Evolutionary conservation across 2,329 filamentous ascomycete species (phyloP).

Genomic region (Didymella keratinophila): DNA sequence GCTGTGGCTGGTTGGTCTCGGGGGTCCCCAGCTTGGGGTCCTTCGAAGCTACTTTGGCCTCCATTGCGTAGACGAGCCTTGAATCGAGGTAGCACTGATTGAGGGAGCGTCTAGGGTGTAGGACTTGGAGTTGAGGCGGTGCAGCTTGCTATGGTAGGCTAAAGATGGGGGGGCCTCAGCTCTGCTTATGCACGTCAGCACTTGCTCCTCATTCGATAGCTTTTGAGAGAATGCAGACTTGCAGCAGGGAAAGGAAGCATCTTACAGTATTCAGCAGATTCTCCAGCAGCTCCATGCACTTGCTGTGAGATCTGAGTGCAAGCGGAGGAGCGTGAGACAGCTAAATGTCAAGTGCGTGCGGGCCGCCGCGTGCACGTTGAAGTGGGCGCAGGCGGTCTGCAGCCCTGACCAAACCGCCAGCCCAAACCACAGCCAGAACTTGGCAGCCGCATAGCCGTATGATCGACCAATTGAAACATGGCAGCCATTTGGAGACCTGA

Average conservation of each 20-base stretch:
- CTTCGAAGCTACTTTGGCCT: slow-evolving; percentile 28
- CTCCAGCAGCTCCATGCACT: slow-evolving; percentile 1
- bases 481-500: slow-evolving; percentile 1
- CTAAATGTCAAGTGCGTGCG: slow-evolving; percentile 22
- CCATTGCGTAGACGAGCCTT: slow-evolving; percentile 16
- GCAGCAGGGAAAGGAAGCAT: not conserved
- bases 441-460: slow-evolving; percentile 36
- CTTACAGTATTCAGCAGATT: not conserved
- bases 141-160: not conserved
- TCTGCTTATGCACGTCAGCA: slow-evolving; percentile 26
- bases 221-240: not conserved
- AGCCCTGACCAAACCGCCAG: slow-evolving; percentile 22
- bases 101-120: not conserved
- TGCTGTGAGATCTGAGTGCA: slow-evolving; percentile 3
- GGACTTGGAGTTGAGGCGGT: not conserved
- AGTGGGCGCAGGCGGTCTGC: slow-evolving; percentile 18
- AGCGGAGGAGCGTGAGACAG: slow-evolving; percentile 16
- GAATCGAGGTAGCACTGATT: not conserved
- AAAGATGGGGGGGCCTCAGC: slow-evolving; percentile 22
- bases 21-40: slow-evolving; percentile 45
- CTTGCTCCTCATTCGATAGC: not conserved
- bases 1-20: slow-evolving; percentile 44
- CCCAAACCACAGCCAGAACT: slow-evolving; percentile 18
- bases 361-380: slow-evolving; percentile 27
- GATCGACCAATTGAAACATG: slow-evolving; percentile 30